Evolutionary conservation across 108 stramenopile species (phyloP).

Genomic region (Nannochloropsis gaditana): DNA sequence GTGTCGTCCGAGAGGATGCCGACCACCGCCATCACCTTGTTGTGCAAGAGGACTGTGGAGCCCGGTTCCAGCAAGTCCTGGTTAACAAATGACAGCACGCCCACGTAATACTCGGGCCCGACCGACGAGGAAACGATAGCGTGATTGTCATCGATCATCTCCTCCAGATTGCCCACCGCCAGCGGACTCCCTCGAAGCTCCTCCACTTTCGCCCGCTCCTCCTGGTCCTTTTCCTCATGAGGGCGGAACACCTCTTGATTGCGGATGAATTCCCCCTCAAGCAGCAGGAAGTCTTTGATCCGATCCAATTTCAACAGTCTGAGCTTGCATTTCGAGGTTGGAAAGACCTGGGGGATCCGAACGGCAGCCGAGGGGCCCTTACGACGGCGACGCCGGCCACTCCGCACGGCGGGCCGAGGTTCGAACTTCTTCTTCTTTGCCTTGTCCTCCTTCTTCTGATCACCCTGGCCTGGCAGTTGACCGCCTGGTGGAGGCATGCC

Average conservation of each 20-base stretch:
- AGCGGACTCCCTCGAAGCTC: slow-evolving; percentile 95
- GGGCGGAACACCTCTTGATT: slow-evolving; percentile 96
- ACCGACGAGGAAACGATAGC: slow-evolving; percentile 88
- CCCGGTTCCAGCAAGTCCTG: slow-evolving; percentile 99
- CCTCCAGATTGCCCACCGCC: slow-evolving; percentile 90
- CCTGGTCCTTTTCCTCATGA: slow-evolving; percentile 84
- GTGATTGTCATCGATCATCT: slow-evolving; percentile 99
- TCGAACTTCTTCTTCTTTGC: slow-evolving; percentile 96
- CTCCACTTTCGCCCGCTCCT: slow-evolving; percentile 87
- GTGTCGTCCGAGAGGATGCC: slow-evolving; percentile 94
- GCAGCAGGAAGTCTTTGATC: slow-evolving; percentile 95
- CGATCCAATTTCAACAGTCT: slow-evolving; percentile 92
- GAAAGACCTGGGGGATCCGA: slow-evolving; percentile 66
- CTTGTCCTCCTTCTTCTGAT: slow-evolving; percentile 59
- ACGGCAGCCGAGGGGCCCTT: slow-evolving; percentile 73
- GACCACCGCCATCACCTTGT: slow-evolving; percentile 95
- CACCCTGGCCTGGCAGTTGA: slow-evolving; percentile 24
- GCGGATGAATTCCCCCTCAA: slow-evolving; percentile 98
- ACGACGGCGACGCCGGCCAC: slow-evolving; percentile 79
- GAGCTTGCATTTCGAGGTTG: slow-evolving; percentile 92
- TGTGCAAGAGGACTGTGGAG: slow-evolving; percentile 87
- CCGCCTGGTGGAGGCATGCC: slow-evolving; percentile 25
- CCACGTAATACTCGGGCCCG: slow-evolving; percentile 99
- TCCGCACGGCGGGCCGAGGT: slow-evolving; percentile 66
- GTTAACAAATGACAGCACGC: slow-evolving; percentile 91